Conservation (phyloP, 768 basidiomycete species). For the Hericium erinaceus region DNA sequence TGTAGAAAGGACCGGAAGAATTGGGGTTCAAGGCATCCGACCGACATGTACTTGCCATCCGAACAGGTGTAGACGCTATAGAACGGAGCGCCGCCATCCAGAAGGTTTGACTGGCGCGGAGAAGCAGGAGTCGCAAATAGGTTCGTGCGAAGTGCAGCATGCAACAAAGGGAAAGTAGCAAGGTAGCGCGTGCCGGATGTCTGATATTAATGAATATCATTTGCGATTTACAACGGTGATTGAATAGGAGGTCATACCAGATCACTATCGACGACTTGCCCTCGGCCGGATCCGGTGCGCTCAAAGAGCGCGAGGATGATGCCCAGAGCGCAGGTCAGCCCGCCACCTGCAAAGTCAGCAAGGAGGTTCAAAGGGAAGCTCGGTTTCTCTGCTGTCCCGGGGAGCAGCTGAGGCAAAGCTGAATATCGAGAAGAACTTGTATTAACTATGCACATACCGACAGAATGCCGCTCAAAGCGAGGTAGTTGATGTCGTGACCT, state of each 20-base stretch:
- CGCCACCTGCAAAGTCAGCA: slow-evolving; percentile 80
- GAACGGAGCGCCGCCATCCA: slow-evolving; percentile 75
- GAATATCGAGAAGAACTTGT: not conserved
- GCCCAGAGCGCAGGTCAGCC: slow-evolving; percentile 60
- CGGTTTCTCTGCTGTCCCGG: slow-evolving; percentile 54
- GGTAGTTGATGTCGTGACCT: slow-evolving; percentile 84
- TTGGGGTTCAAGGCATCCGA: slow-evolving; percentile 66
- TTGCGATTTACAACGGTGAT: not conserved
- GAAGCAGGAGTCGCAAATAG: slow-evolving; percentile 23
- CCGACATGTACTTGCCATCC: slow-evolving; percentile 67
- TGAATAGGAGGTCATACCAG: slow-evolving; percentile 43
- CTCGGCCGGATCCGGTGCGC: slow-evolving; percentile 51
- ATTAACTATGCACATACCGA: slow-evolving; percentile 37
- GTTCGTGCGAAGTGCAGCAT: slow-evolving; percentile 25
- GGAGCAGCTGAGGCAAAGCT: slow-evolving; percentile 43
- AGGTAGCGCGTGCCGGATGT: slow-evolving; percentile 74
- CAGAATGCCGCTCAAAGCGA: slow-evolving; percentile 68
- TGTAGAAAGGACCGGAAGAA: slow-evolving; percentile 60
- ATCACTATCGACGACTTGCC: slow-evolving; percentile 67
- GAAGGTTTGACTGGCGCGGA: slow-evolving; percentile 45
- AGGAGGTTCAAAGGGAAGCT: slow-evolving; percentile 67
- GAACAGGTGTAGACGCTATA: slow-evolving; percentile 67
- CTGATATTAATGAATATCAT: slow-evolving; percentile 26
- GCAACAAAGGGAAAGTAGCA: slow-evolving; percentile 60
- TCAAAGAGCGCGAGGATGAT: slow-evolving; percentile 70